A percentile compares a stretch with the other conserved stretches of the same genome.
phyloP scores from a whole-genome alignment of 176 grass and related monocot genomes.

The Bothriochloa decipiens region DNA sequence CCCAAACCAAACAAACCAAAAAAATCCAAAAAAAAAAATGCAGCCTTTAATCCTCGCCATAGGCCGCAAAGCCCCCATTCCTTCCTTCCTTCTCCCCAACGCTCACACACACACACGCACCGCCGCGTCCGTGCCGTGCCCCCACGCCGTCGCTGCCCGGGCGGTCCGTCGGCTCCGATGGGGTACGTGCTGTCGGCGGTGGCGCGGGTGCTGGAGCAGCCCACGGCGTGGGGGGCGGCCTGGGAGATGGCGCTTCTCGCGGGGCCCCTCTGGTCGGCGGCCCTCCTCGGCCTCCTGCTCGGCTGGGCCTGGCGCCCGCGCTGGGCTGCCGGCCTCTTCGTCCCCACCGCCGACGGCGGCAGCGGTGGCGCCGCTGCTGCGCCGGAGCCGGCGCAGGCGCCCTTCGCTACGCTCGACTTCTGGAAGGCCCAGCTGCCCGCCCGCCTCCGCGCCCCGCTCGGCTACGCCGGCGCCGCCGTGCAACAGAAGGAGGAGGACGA shows the following conservation, averaged over 20 bases:
- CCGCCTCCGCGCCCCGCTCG: slow-evolving; percentile 50
- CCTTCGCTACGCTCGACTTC: slow-evolving; percentile 43
- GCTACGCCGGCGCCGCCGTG: slow-evolving; percentile 30
- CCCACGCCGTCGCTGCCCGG: slow-evolving; percentile 3
- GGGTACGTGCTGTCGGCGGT: slow-evolving; percentile 74
- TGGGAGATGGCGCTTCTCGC: slow-evolving; percentile 75
- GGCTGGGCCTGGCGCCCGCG: slow-evolving; percentile 93
- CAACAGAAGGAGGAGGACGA: slow-evolving; percentile 27
- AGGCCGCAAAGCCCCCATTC: slow-evolving; percentile 37
- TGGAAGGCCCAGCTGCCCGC: slow-evolving; percentile 61
- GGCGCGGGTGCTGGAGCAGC: slow-evolving; percentile 59
- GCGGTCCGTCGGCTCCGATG: slow-evolving; percentile 55
- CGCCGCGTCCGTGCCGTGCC: slow-evolving; percentile 3
- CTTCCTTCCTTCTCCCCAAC: no score
- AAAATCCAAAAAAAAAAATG: slow-evolving; percentile 1
- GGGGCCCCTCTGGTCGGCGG: slow-evolving; percentile 80
- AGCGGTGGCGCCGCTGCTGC: not conserved
- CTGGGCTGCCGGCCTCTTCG: slow-evolving; percentile 65
- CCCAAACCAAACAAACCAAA: not conserved
- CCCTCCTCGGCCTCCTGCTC: slow-evolving; percentile 74
- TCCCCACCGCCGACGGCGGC: slow-evolving; percentile 19
- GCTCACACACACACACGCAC: no score
- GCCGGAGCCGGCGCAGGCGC: not conserved
- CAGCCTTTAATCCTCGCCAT: slow-evolving; percentile 51
- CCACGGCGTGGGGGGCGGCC: slow-evolving; percentile 59